Base-by-base conservation (phyloP, 257 asterid genomes). In the Solanum bulbocastanum region DNA sequence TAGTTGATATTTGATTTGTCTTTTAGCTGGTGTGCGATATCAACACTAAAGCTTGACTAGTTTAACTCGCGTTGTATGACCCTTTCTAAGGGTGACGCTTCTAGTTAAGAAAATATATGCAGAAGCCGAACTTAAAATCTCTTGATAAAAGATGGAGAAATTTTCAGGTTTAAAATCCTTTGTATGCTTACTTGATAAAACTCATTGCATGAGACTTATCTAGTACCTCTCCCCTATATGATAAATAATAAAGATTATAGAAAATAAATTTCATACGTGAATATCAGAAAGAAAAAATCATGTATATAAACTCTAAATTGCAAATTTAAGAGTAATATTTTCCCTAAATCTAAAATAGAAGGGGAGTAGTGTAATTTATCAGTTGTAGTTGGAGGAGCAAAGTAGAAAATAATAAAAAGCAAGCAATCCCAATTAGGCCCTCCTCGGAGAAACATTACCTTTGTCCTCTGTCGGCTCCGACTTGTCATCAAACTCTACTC, bases 91-190 rank as follows among this genome's bases (percentile, higher is more conserved):
- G 11, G 1, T 56, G 65, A 20, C 10, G 11, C 10, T 56, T 56
- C 0, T 56, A 3, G 11, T 20, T 56, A 56, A 56, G 5, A 56
- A 56, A 58, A 56, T 56, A 56, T 56, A 56, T 3, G 66, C 1
- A 56, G 11, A 2, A 0, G 25, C 1, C 25, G 5, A 56, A 1
- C 12, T 56, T 20, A 56, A 20, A 56, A 58, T 58, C 5, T 58
- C 66, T 58, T 1, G 66, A 58, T 22, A 58, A 49, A 52, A 8
- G 2, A 58, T 58, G 66, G 4, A 56, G 66, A 0, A 20, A 56
- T 6, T 56, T 20, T 58, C 2, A 8, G 12, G 11, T 58, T 58
- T 22, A 0, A 58, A 56, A 58, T 2, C 1, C 22, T 10, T 0
- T 3, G 1, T 8, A 58, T 58, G 25, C 1, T 20, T 56, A 56